Evolutionary conservation across 768 basidiomycete species (phyloP).

Genomic region (Pleurotus salmoneostramineus): DNA sequence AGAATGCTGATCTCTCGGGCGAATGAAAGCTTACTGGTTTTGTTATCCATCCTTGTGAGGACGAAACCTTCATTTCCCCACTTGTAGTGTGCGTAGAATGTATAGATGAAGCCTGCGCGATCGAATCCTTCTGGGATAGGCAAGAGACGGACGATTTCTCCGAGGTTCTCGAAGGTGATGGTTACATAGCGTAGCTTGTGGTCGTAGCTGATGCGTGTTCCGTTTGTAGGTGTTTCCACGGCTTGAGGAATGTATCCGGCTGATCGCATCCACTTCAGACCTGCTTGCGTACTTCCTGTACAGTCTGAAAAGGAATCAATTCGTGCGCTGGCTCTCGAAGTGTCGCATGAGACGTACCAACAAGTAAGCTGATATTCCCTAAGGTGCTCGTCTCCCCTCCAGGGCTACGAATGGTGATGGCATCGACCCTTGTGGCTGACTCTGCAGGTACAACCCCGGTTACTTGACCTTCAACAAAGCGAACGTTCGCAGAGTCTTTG

Average conservation of each 20-base stretch:
- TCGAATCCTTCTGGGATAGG: slow-evolving; percentile 11
- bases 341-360: background rate
- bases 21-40: slow-evolving; percentile 2
- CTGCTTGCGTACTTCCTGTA: slow-evolving; percentile 17
- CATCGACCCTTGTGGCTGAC: slow-evolving; percentile 1
- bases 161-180: slow-evolving; percentile 12
- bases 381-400: slow-evolving; percentile 6
- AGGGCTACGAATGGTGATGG: slow-evolving; percentile 10
- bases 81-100: slow-evolving; percentile 1
- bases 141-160: slow-evolving; percentile 10
- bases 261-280: slow-evolving; percentile 15
- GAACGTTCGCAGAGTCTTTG: background rate
- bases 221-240: background rate
- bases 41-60: slow-evolving; percentile 5
- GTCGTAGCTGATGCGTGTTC: slow-evolving; percentile 5
- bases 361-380: slow-evolving; percentile 9
- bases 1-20: background rate
- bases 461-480: slow-evolving; percentile 9
- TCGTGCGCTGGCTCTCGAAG: too few species aligned
- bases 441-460: background rate
- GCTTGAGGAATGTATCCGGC: slow-evolving; percentile 3
- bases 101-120: background rate
- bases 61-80: background rate
- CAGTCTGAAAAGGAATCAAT: slow-evolving; percentile 12
- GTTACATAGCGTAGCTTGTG: slow-evolving; percentile 15